Conservation (phyloP, 2,329 filamentous ascomycete genomes). For the Ilyonectria mors-panacis region DNA sequence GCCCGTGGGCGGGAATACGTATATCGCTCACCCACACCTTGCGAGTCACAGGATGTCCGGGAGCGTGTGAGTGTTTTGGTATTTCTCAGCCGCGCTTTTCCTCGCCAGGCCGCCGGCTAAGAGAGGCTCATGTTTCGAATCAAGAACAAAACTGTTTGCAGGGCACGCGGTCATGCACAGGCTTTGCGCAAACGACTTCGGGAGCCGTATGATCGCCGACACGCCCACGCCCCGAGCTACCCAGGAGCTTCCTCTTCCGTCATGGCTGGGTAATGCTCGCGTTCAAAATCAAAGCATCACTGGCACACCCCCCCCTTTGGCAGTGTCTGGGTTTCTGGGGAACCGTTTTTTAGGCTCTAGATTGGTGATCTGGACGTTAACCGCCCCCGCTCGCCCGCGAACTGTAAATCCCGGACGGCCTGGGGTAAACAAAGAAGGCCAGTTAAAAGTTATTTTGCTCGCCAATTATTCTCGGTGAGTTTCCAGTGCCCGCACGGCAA, state of each 20-base stretch:
- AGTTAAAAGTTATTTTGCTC: background rate
- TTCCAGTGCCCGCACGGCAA: conserved; percentile 5
- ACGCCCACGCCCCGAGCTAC: conserved; percentile 12
- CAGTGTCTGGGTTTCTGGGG: conserved; percentile 15
- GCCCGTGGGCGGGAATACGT: background rate
- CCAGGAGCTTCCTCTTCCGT: conserved; percentile 6
- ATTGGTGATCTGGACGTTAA: conserved; percentile 20
- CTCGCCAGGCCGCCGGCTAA: conserved; percentile 18
- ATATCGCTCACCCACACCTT: conserved; percentile 6
- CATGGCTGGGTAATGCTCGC: conserved; percentile 14
- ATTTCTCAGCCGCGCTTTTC: conserved; percentile 5
- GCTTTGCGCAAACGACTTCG: background rate
- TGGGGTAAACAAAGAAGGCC: conserved; percentile 17
- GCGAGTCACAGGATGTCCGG: conserved; percentile 4
- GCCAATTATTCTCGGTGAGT: background rate
- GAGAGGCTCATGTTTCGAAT: conserved; percentile 2
- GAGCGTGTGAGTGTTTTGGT: conserved; percentile 7
- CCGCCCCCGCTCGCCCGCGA: conserved; percentile 26
- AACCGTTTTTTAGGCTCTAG: conserved; percentile 28
- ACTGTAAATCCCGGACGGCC: conserved; percentile 20
- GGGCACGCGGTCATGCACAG: conserved; percentile 15
- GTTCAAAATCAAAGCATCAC: background rate
- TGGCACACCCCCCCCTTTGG: conserved; percentile 19
- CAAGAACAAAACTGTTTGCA: background rate
- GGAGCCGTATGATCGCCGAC: conserved; percentile 18